Evolutionary conservation across 2,329 filamentous ascomycete genomes (phyloP).

Genomic region (Penicillium sp.): DNA sequence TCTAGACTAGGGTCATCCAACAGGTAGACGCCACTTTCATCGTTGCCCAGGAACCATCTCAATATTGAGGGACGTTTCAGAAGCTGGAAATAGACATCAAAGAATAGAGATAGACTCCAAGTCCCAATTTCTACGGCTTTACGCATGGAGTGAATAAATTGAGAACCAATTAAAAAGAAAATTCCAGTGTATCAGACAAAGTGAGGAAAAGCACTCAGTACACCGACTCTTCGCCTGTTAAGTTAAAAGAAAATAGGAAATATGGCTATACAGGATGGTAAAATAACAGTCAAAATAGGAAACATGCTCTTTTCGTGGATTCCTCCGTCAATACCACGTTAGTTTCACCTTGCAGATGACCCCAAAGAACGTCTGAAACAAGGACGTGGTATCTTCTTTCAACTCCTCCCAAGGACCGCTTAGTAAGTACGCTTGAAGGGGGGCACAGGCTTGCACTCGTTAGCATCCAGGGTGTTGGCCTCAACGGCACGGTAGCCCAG

Average conservation of each 20-base stretch:
- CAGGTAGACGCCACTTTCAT: background rate
- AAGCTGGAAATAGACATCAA: background rate
- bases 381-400: slow-evolving; percentile 20
- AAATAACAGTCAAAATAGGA: slow-evolving; percentile 31
- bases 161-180: slow-evolving; percentile 12
- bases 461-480: slow-evolving; percentile 82
- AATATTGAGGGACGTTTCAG: background rate
- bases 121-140: background rate
- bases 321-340: slow-evolving; percentile 15
- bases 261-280: slow-evolving; percentile 43
- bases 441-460: slow-evolving; percentile 92
- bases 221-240: slow-evolving; percentile 38
- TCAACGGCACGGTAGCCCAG: slow-evolving; percentile 84
- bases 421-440: slow-evolving; percentile 78
- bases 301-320: slow-evolving; percentile 32
- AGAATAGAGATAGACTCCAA: background rate
- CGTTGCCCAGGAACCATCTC: background rate
- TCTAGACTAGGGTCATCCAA: background rate
- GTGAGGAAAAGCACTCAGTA: slow-evolving; percentile 27
- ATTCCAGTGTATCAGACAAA: slow-evolving; percentile 26
- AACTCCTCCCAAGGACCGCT: slow-evolving; percentile 11
- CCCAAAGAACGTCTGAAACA: slow-evolving; percentile 18
- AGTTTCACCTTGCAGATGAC: slow-evolving; percentile 4
- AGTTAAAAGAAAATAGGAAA: slow-evolving; percentile 29
- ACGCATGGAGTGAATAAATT: background rate